Conservation (phyloP, 2,329 filamentous ascomycete species). For the Xylaria sp. region DNA sequence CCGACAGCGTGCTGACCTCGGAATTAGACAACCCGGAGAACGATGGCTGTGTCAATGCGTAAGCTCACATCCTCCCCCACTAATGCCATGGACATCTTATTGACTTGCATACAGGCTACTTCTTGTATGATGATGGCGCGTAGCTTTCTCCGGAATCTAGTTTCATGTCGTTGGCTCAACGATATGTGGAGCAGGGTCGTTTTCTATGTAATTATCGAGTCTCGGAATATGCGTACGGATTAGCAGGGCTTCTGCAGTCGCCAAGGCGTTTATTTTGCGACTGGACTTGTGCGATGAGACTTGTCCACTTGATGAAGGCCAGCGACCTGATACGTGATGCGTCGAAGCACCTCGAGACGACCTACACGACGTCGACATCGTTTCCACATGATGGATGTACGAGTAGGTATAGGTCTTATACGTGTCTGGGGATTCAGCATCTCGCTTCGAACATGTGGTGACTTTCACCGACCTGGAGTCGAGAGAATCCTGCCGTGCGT, state of each 20-base stretch:
- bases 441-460: no score
- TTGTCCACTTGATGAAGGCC: no score
- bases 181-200: not conserved
- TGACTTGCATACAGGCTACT: not conserved
- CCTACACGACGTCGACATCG: no score
- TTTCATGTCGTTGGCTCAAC: not conserved
- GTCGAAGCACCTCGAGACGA: no score
- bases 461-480: not conserved
- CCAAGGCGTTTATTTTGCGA: not conserved
- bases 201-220: not conserved
- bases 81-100: not conserved
- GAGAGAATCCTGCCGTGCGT: not conserved
- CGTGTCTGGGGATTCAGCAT: no score
- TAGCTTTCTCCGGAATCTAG: not conserved
- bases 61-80: not conserved
- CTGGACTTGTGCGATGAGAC: not conserved
- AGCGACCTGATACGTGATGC: no score
- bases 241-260: not conserved
- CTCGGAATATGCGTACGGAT: not conserved
- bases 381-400: no score
- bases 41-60: conserved; percentile 36
- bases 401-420: no score
- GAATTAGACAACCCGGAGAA: conserved; percentile 39
- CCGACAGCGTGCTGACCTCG: not conserved
- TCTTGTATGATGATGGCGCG: not conserved